phyloP scores from a whole-genome alignment of 306 rosid species.

The Potentilla sterilis region DNA sequence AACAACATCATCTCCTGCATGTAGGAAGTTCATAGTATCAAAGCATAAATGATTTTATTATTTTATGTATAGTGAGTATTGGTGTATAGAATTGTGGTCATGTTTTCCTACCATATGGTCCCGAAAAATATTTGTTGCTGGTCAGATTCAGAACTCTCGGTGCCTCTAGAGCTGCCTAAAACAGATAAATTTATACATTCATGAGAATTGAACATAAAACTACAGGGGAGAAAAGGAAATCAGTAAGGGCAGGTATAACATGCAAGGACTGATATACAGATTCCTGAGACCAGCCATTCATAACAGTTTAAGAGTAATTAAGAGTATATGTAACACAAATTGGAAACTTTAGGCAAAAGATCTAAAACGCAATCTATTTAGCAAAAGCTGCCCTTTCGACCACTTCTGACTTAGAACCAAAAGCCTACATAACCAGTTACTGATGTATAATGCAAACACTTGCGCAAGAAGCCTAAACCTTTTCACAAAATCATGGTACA shows the following conservation, averaged over 20 bases:
- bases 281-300: neutral
- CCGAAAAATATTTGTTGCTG: slow-evolving; percentile 56
- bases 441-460: neutral
- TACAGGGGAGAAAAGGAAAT: neutral
- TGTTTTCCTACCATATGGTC: slow-evolving; percentile 63
- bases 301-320: neutral
- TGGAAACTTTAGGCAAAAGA: neutral
- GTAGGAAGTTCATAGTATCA: slow-evolving; percentile 5
- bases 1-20: slow-evolving; percentile 70
- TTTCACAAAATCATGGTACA: neutral
- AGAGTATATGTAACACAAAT: neutral
- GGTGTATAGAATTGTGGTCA: neutral
- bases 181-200: neutral
- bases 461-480: neutral
- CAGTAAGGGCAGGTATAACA: neutral
- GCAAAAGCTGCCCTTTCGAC: neutral
- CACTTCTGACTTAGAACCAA: neutral
- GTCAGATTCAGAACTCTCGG: slow-evolving; percentile 63
- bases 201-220: neutral
- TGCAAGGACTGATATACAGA: neutral
- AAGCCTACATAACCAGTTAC: neutral
- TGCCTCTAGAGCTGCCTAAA: slow-evolving; percentile 76
- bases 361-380: neutral
- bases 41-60: neutral
- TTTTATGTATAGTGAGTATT: neutral